Conservation (phyloP, 169 alveolate genomes). For the Cryptosporidium xiaoi region DNA sequence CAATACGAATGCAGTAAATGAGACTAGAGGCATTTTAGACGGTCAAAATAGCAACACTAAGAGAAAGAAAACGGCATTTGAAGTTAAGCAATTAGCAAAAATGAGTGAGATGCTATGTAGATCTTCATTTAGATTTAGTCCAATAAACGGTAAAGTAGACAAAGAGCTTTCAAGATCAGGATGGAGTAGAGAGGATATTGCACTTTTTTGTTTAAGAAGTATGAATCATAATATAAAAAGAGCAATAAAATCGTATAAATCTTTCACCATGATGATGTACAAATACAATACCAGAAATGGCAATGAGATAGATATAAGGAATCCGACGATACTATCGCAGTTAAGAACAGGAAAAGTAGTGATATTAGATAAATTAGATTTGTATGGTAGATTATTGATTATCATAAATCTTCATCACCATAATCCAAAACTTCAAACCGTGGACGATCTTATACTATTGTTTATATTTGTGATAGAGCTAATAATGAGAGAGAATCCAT, state of each 20-base stretch:
- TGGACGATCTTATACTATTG: slow-evolving; percentile 40
- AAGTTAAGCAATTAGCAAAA: background rate
- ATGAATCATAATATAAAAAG: slow-evolving; percentile 21
- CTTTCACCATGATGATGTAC: slow-evolving; percentile 46
- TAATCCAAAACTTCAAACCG: slow-evolving; percentile 41
- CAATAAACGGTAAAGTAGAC: slow-evolving; percentile 31
- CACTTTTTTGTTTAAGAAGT: slow-evolving; percentile 62
- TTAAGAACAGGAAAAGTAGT: slow-evolving; percentile 48
- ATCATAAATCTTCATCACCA: slow-evolving; percentile 59
- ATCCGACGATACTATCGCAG: slow-evolving; percentile 64
- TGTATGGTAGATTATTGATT: slow-evolving; percentile 49
- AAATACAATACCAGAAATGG: slow-evolving; percentile 50
- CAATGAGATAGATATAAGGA: slow-evolving; percentile 33
- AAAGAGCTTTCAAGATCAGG: slow-evolving; percentile 46
- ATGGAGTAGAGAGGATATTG: slow-evolving; percentile 70
- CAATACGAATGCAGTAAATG: background rate
- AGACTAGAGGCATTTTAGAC: background rate
- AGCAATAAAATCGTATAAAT: slow-evolving; percentile 50
- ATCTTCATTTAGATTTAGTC: slow-evolving; percentile 53
- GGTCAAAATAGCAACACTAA: background rate
- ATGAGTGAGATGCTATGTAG: slow-evolving; percentile 43
- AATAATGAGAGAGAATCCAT: slow-evolving; percentile 64
- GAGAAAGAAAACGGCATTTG: slow-evolving; percentile 7
- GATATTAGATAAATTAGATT: slow-evolving; percentile 65
- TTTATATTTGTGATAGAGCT: slow-evolving; percentile 58